These are phyloP conservation scores for Aureobasidium leucospermi DNA, from an alignment of 2,329 filamentous ascomycete species.

Conservation along the genomic window DNA sequence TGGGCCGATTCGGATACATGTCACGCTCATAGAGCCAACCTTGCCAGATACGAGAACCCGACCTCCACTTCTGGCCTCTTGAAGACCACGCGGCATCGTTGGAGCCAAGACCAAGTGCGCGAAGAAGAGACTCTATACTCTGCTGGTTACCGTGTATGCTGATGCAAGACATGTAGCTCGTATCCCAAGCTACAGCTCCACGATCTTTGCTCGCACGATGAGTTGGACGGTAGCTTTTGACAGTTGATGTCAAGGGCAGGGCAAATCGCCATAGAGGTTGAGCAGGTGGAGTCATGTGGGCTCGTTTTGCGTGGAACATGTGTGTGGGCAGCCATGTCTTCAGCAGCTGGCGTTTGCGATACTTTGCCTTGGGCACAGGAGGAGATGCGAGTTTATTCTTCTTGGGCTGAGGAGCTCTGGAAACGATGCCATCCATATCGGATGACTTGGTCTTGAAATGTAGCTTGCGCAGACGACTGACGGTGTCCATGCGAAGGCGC, in stretches of 20 bases:
- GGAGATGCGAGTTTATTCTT: conserved; percentile 63
- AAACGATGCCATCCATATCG: conserved; percentile 22
- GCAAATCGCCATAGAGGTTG: conserved; percentile 86
- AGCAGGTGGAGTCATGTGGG: conserved; percentile 74
- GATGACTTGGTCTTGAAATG: conserved; percentile 39
- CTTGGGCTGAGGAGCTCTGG: conserved; percentile 57
- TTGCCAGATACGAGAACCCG: conserved; percentile 50
- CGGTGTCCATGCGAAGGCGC: conserved; percentile 66
- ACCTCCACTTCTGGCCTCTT: conserved; percentile 64
- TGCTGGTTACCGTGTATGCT: conserved; percentile 60
- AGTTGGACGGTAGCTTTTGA: conserved; percentile 82
- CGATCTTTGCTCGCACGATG: conserved; percentile 70
- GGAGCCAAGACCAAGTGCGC: conserved; percentile 53
- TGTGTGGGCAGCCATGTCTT: conserved; percentile 97
- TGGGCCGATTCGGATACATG: conserved; percentile 43
- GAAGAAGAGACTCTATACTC: conserved; percentile 60
- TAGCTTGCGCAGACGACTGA: conserved; percentile 60
- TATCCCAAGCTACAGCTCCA: conserved; percentile 84
- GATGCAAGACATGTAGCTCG: conserved; percentile 87
- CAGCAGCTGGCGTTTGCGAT: conserved; percentile 73
- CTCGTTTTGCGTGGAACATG: conserved; percentile 85
- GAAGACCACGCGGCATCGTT: conserved; percentile 49
- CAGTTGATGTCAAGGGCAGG: conserved; percentile 74
- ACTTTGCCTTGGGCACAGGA: conserved; percentile 57
- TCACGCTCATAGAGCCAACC: conserved; percentile 53